Evolutionary conservation across 805 yeast species (phyloP), one percentile per base, ranked within the genome.

Genomic region (Zygotorulaspora sp.): DNA sequence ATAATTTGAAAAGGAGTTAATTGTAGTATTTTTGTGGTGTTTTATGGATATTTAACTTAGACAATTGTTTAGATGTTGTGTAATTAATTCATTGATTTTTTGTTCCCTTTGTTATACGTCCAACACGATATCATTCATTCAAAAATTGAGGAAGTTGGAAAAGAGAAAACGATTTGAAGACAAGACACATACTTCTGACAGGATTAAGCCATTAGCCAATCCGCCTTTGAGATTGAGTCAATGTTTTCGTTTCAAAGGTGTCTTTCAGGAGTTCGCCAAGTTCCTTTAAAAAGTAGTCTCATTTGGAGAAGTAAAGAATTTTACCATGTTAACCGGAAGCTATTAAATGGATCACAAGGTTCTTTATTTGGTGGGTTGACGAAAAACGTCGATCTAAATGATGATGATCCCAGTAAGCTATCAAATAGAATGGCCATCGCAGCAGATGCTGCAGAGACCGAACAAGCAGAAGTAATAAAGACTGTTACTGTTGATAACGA

Each of bases 401-500:
- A 44, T 18, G 40, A 48, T 11, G 50, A 42, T 16, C 54, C 53
- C 2, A 41, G 38, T 29, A 49, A 44, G 30, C 30, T 53, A 15
- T 53, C 58, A 9, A 50, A 49, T 28, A 45, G 51, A 34, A 43
- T 52, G 46, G 36, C 54, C 8, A 45, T 48, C n/a, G 44, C 47
- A 16, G 37, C 49, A 12, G 56, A 49, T 34, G 33, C 32, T n/a
- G 24, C 43, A 5, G 45, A 45, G 1, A 46, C 41, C 25, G 57
- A 50, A 10, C 49, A 58, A 10, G 37, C 52, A 7, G 37, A 43
- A n/a, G 42, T 45, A n/a, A 41, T 47, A 18, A 51, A 42, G 13
- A 46, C 51, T n/a, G 49, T 66, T 18, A 64, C 66, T 2, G 32
- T 60, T 3, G 48, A 54, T 3, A 64, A 59, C 36, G 71, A 67